These are phyloP conservation scores for Phanerochaete carnosa DNA, from an alignment of 768 basidiomycete species.

Conservation along the genomic window DNA sequence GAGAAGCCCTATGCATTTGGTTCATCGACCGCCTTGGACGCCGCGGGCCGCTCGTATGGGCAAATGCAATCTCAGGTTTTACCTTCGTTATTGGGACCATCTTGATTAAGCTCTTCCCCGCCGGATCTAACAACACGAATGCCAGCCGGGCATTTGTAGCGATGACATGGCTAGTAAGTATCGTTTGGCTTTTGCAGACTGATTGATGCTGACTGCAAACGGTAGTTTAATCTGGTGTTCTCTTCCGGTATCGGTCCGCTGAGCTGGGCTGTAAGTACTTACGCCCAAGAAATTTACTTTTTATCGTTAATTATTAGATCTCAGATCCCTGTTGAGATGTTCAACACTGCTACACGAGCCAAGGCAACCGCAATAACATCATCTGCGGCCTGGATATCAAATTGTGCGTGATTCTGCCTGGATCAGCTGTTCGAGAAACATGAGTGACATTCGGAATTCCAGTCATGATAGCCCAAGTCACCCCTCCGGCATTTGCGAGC, in stretches of 20 bases:
- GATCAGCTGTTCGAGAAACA: no score
- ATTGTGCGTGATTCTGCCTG: constrained; percentile 14
- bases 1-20: constrained; percentile 35
- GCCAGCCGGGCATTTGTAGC: constrained; percentile 23
- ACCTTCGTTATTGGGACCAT: constrained; percentile 25
- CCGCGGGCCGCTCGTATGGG: constrained; percentile 20
- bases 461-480: constrained; percentile 27
- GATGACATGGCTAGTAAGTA: constrained; percentile 24
- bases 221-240: constrained; percentile 23
- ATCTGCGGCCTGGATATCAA: constrained; percentile 24
- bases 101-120: constrained; percentile 21
- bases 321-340: constrained; percentile 25
- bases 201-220: not conserved
- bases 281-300: not conserved
- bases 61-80: constrained; percentile 19
- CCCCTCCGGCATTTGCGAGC: constrained; percentile 19
- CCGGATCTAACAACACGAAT: constrained; percentile 17
- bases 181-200: not conserved
- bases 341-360: constrained; percentile 23
- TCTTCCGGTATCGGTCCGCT: constrained; percentile 21
- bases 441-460: not conserved
- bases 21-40: constrained; percentile 23
- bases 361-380: constrained; percentile 24
- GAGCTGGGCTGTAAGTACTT: constrained; percentile 19
- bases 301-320: not conserved